phyloP scores from a whole-genome alignment of 1,284 basidiomycete species.

The Cutaneotrichosporon daszewskae region DNA sequence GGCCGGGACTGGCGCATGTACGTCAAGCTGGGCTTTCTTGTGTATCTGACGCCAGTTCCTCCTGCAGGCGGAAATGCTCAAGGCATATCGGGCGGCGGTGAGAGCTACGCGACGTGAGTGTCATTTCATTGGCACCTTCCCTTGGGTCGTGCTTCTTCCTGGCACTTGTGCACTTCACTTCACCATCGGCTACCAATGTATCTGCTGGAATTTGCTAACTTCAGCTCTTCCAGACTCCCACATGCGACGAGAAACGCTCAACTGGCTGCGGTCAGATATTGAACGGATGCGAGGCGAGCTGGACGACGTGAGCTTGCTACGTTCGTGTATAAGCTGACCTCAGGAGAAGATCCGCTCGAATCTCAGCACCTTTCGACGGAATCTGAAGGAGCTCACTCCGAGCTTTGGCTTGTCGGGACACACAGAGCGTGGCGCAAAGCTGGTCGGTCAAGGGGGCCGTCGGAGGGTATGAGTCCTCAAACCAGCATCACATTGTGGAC shows the following conservation, averaged over 20 bases:
- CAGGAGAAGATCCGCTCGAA: slow-evolving; percentile 17
- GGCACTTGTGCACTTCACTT: neutral
- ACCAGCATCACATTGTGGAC: neutral
- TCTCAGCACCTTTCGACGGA: slow-evolving; percentile 25
- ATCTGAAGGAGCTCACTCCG: slow-evolving; percentile 33
- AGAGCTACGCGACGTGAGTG: slow-evolving; percentile 43
- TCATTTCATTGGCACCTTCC: neutral
- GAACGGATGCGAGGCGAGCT: slow-evolving; percentile 32
- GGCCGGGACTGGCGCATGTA: slow-evolving; percentile 36
- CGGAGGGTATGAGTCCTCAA: too few species aligned
- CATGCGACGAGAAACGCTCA: slow-evolving; percentile 43
- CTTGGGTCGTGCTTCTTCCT: neutral
- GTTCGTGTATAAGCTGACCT: too few species aligned
- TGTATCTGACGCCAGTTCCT: slow-evolving; percentile 32
- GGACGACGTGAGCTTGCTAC: slow-evolving; percentile 31
- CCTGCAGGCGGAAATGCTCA: slow-evolving; percentile 36
- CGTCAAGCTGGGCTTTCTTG: slow-evolving; percentile 2
- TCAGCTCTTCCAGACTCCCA: slow-evolving; percentile 42
- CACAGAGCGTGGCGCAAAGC: slow-evolving; percentile 24
- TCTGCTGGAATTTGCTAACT: neutral
- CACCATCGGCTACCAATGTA: neutral
- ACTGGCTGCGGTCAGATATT: slow-evolving; percentile 42
- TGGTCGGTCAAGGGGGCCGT: too few species aligned
- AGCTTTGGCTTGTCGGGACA: slow-evolving; percentile 34
- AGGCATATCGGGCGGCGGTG: slow-evolving; percentile 43